Evolutionary conservation across 2,329 filamentous ascomycete species (phyloP).

Genomic region (Penicillium sp.): DNA sequence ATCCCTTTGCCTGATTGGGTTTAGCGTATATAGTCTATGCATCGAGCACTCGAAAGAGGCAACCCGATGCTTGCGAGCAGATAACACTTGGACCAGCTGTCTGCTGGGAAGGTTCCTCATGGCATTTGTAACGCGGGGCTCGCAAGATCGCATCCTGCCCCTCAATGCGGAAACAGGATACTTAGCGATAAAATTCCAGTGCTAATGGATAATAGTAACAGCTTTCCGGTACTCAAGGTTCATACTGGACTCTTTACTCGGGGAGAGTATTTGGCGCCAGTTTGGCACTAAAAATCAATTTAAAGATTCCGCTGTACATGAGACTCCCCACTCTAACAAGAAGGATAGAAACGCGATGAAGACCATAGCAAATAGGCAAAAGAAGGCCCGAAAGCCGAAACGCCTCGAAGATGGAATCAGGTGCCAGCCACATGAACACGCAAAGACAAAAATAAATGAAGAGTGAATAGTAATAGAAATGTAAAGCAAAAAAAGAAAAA

Average conservation of each 20-base stretch:
- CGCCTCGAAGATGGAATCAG: conserved; percentile 35
- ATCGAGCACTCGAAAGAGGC: conserved; percentile 21
- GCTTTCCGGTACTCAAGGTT: not conserved
- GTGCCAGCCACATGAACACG: conserved; percentile 35
- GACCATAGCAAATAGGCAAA: conserved; percentile 18
- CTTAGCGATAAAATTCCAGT: not conserved
- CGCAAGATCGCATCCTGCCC: conserved; percentile 5
- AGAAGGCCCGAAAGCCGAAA: conserved; percentile 24
- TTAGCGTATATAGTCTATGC: conserved; percentile 33
- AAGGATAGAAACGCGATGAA: conserved; percentile 15
- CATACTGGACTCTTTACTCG: not conserved
- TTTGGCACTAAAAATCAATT: not conserved
- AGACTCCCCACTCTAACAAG: conserved; percentile 13
- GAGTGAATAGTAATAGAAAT: not conserved
- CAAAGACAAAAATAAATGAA: not conserved
- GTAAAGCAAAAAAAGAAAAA: conserved; percentile 21
- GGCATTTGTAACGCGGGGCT: not conserved
- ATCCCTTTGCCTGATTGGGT: conserved; percentile 63
- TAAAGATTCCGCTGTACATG: conserved; percentile 12
- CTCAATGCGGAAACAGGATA: conserved; percentile 12
- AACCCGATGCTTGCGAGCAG: conserved; percentile 30
- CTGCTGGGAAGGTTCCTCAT: conserved; percentile 2
- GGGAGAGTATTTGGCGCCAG: not conserved
- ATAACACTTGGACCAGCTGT: not conserved
- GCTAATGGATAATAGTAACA: conserved; percentile 1